These are phyloP conservation scores for Populus pruinosa DNA, from an alignment of 345 rosid species.

Conservation along the genomic window DNA sequence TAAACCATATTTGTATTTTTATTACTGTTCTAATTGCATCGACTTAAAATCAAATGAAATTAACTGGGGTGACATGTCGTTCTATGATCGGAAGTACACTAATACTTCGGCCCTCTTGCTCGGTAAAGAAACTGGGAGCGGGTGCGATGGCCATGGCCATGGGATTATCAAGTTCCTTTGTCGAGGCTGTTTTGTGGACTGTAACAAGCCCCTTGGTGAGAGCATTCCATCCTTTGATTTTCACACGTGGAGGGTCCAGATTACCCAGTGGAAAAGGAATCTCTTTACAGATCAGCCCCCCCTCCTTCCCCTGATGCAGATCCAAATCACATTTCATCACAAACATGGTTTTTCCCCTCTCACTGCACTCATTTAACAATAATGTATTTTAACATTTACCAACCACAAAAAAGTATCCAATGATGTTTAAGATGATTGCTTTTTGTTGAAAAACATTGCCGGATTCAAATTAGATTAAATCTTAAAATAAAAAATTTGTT, in stretches of 20 bases:
- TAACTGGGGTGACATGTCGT: neutral
- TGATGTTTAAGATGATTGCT: neutral
- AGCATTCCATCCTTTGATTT: neutral
- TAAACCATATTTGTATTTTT: too few relatives aligned
- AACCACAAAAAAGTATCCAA: neutral
- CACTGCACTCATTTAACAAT: too few relatives aligned
- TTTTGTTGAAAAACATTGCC: neutral
- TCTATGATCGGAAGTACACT: neutral
- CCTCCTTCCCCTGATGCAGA: neutral
- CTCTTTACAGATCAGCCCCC: neutral
- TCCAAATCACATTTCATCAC: neutral
- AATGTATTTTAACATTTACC: neutral
- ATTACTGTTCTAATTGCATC: neutral
- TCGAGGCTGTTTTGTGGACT: neutral
- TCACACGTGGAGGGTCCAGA: neutral
- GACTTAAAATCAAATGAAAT: neutral
- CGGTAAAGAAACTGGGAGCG: neutral
- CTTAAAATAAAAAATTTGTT: too few relatives aligned
- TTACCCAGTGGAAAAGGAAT: neutral
- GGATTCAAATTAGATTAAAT: neutral
- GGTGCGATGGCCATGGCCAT: neutral
- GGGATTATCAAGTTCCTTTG: neutral
- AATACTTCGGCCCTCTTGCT: neutral
- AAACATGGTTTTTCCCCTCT: too few relatives aligned
- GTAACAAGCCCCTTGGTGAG: neutral